A percentile compares a stretch with the other conserved stretches of the same genome.
These are phyloP conservation scores for Epithele typhae DNA, from an alignment of 768 basidiomycete species.

Conservation along the genomic window DNA sequence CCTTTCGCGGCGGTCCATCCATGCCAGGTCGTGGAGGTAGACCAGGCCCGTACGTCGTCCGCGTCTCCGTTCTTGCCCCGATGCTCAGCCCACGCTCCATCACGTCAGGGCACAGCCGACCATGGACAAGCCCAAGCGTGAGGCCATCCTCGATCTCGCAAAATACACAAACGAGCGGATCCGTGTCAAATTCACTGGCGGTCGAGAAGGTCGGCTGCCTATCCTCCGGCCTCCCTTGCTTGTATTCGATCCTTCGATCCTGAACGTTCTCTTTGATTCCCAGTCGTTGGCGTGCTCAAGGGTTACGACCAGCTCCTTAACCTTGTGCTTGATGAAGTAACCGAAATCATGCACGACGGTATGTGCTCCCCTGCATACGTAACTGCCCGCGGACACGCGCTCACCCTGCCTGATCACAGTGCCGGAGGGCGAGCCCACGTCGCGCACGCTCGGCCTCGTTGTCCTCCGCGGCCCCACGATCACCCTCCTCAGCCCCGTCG, in stretches of 20 bases:
- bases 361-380: constrained; percentile 9
- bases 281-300: constrained; percentile 90
- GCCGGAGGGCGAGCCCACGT: constrained; percentile 62
- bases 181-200: constrained; percentile 97
- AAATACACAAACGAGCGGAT: constrained; percentile 93
- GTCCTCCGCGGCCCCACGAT: constrained; percentile 94
- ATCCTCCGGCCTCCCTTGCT: background rate
- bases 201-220: constrained; percentile 70
- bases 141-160: constrained; percentile 92
- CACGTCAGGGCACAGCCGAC: constrained; percentile 41
- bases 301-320: constrained; percentile 96
- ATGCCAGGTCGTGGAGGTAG: constrained; percentile 40
- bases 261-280: constrained; percentile 5
- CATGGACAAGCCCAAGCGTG: constrained; percentile 79
- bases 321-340: constrained; percentile 93
- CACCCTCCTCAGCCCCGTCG: constrained; percentile 89
- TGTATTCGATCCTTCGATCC: no score
- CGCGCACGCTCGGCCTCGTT: constrained; percentile 72
- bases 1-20: constrained; percentile 38
- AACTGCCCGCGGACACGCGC: constrained; percentile 33
- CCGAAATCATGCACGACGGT: constrained; percentile 66
- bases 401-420: constrained; percentile 11
- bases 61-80: background rate
- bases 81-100: no score
- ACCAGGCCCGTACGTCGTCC: constrained; percentile 13